Base-by-base conservation (phyloP, 2,329 filamentous ascomycete species). In the Esteya vermicola region DNA sequence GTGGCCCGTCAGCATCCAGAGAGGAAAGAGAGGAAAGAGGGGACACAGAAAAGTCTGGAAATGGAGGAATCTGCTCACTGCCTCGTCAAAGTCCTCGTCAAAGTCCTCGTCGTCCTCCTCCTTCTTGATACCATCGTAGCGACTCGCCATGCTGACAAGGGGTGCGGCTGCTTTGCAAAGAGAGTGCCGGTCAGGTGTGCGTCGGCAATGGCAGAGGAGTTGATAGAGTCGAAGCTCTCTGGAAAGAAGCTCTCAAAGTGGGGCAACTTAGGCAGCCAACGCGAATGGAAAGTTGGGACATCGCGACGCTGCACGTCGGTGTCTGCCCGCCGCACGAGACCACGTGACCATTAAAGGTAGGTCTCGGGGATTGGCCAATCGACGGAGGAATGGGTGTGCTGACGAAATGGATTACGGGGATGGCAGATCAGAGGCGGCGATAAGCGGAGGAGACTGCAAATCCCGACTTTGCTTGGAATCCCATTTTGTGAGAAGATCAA, bases 71-170 rank as follows among this genome's bases (percentile, higher is more conserved):
- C n/a, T n/a, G n/a, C 19, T 39, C 48, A 33, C 42, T 50, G 39
- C 46, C 42, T 60, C 57, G 41, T 58, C 56, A 13, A 58, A 36
- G 47, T 75, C 72, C 43, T 81, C 77, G 34, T 80, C 75, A 38
- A 74, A 81, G 9, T 84, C 81, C 16, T 86, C 81, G 16, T 86
- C 81, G 7, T 82, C 77, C 6, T 75, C 67, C 5, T 67, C 64
- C 34, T 54, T 61, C 54, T 57, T 46, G 41, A 42, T 39, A 2
- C 16, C 32, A 12, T 38, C 27, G 5, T 56, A 51, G 5, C 48
- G 50, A 32, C 66, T 61, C 18, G 55, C 50, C 58, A 60, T 61
- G n/a, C 22, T 36, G 38, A 19, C 19, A n/a, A n/a, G n/a, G n/a
- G n/a, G n/a, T n/a, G n/a, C n/a, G n/a, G n/a, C n/a, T n/a, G n/a